These are phyloP conservation scores for Cercospora sp. DNA, from an alignment of 2,329 filamentous ascomycete species.

Conservation along the genomic window DNA sequence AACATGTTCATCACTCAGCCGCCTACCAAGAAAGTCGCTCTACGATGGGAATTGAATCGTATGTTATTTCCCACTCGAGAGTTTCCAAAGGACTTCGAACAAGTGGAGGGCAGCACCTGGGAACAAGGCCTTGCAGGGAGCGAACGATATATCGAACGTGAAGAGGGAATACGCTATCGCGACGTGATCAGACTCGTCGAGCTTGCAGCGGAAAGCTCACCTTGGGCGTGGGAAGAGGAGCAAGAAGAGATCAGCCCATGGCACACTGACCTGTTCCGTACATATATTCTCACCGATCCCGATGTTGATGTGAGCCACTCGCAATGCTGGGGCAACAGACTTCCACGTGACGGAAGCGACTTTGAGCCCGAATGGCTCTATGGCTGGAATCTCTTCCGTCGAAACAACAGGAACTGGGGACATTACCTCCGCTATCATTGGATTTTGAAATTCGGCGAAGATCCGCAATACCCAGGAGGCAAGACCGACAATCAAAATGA, in stretches of 20 bases:
- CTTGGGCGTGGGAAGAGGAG: neutral
- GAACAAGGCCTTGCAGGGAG: neutral
- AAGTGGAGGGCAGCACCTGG: neutral
- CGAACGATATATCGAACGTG: neutral
- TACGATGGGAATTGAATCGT: neutral
- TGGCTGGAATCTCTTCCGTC: neutral
- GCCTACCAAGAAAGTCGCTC: neutral
- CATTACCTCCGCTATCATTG: neutral
- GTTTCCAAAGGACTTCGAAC: neutral
- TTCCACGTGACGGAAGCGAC: neutral
- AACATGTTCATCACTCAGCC: neutral
- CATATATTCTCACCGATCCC: neutral
- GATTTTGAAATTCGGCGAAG: neutral
- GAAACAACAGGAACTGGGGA: neutral
- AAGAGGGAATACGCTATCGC: neutral
- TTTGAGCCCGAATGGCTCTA: neutral
- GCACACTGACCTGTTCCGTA: neutral
- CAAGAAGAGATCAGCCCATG: neutral
- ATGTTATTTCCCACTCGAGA: neutral
- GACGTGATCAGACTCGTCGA: neutral
- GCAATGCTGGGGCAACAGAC: neutral
- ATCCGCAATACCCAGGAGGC: neutral
- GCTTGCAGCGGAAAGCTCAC: neutral
- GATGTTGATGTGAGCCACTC: neutral
- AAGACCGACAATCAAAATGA: too few relatives aligned